Evolutionary conservation across 1,284 basidiomycete species (phyloP).

Genomic region (Sporisorium scitamineum): DNA sequence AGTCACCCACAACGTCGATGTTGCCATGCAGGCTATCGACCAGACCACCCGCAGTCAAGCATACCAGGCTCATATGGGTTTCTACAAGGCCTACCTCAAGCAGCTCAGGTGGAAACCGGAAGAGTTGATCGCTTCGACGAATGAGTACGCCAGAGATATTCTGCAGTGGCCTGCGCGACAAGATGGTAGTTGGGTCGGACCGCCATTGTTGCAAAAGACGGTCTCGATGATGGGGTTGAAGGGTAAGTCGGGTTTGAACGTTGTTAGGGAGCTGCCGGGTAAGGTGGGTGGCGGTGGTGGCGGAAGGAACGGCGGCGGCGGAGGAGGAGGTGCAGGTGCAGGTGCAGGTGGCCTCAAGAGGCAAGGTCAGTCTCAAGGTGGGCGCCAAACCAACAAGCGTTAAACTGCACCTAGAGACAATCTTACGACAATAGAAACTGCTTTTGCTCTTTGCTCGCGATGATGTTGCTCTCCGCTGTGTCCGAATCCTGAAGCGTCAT

Average conservation of each 20-base stretch:
- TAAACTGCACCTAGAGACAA: background rate
- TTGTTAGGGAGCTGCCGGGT: constrained; percentile 56
- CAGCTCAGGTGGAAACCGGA: constrained; percentile 71
- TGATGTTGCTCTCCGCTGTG: background rate
- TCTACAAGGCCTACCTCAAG: constrained; percentile 73
- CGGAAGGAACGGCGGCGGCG: constrained; percentile 9
- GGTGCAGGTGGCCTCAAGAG: constrained; percentile 30
- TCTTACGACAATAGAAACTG: background rate
- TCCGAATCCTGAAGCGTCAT: too few relatives aligned
- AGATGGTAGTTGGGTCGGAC: constrained; percentile 60
- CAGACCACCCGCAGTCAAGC: constrained; percentile 70
- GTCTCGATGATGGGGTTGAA: constrained; percentile 77
- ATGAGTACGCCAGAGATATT: constrained; percentile 70
- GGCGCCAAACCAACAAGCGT: constrained; percentile 27
- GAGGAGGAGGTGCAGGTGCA: constrained; percentile 1
- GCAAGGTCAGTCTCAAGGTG: constrained; percentile 31
- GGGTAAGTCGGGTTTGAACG: constrained; percentile 72
- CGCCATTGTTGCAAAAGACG: constrained; percentile 73
- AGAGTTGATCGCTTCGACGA: constrained; percentile 72
- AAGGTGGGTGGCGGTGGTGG: constrained; percentile 18
- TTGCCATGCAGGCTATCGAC: constrained; percentile 43
- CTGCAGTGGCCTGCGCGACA: constrained; percentile 35
- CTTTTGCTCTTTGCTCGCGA: background rate
- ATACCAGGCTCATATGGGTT: constrained; percentile 75
- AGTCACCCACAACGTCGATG: constrained; percentile 52